Evolutionary conservation across 1,284 basidiomycete species (phyloP).

Genomic region (Apiotrichum porosum): DNA sequence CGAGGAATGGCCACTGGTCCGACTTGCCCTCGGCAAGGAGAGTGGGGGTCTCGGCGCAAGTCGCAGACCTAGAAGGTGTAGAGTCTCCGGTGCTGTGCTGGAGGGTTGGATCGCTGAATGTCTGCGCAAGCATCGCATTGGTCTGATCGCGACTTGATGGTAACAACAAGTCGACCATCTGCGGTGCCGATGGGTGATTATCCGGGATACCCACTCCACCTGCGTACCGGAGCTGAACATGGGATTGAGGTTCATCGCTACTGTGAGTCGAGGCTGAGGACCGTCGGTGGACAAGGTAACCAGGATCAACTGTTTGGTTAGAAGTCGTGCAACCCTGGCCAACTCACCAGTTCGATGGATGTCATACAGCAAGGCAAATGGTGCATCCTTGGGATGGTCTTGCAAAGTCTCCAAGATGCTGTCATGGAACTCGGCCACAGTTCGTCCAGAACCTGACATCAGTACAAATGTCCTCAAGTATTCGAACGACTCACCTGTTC

Average conservation of each 20-base stretch:
- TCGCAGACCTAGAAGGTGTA: no score
- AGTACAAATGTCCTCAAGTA: neutral
- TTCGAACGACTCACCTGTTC: slow-evolving; percentile 28
- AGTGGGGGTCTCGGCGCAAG: no score
- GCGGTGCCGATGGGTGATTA: slow-evolving; percentile 32
- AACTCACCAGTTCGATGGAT: slow-evolving; percentile 24
- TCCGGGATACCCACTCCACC: slow-evolving; percentile 42
- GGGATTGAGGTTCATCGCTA: no score
- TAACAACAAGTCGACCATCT: neutral
- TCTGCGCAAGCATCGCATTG: slow-evolving; percentile 8
- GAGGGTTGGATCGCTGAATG: slow-evolving; percentile 2
- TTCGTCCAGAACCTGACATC: slow-evolving; percentile 18
- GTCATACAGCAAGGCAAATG: slow-evolving; percentile 43
- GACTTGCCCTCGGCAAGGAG: no score
- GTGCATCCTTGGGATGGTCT: slow-evolving; percentile 32
- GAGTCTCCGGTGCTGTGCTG: no score
- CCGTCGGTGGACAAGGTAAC: slow-evolving; percentile 1
- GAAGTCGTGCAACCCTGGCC: no score
- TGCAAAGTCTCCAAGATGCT: slow-evolving; percentile 39
- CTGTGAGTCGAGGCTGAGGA: neutral
- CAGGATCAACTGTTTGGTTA: no score
- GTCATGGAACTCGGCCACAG: slow-evolving; percentile 35
- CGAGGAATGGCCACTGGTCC: slow-evolving; percentile 36
- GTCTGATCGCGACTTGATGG: no score
- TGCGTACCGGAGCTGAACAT: slow-evolving; percentile 11